Evolutionary conservation across 768 basidiomycete genomes (phyloP).

Genomic region (Cantharellus cinnabarinus): DNA sequence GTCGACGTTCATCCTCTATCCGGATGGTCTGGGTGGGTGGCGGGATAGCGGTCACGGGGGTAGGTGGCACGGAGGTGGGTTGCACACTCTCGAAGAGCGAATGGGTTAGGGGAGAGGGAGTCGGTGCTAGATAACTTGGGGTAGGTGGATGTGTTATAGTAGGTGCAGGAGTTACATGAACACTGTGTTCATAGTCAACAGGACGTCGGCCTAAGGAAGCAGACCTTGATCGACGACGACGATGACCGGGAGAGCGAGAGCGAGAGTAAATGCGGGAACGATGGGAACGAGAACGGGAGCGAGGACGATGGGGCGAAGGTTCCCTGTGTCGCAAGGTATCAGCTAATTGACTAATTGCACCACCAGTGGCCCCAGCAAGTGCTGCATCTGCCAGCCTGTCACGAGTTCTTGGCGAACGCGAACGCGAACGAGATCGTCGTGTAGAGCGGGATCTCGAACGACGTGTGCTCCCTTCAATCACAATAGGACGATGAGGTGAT

Average conservation of each 20-base stretch:
- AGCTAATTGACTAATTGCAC: too few relatives aligned
- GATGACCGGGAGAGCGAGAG: neutral
- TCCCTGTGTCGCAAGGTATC: too few relatives aligned
- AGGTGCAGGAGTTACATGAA: neutral
- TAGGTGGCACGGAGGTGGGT: neutral
- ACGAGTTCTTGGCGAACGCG: too few relatives aligned
- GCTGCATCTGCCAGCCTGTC: too few relatives aligned
- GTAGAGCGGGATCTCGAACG: too few relatives aligned
- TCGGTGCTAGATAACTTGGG: neutral
- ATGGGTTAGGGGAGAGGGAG: neutral
- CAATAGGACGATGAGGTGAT: too few relatives aligned
- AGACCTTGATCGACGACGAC: neutral
- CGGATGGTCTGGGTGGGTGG: neutral
- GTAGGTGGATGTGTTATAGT: neutral
- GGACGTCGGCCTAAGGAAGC: neutral
- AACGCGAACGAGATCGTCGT: too few relatives aligned
- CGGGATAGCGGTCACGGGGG: neutral
- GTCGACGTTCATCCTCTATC: neutral
- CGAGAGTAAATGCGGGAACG: neutral
- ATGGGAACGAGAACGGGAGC: neutral
- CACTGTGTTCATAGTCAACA: conserved; percentile 1
- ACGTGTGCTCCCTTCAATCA: too few relatives aligned
- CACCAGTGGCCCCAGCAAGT: too few relatives aligned
- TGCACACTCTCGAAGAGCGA: neutral
- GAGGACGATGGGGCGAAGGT: too few relatives aligned